These are phyloP conservation scores for Cordyceps militaris DNA, from an alignment of 2,329 filamentous ascomycete species.

Conservation along the genomic window DNA sequence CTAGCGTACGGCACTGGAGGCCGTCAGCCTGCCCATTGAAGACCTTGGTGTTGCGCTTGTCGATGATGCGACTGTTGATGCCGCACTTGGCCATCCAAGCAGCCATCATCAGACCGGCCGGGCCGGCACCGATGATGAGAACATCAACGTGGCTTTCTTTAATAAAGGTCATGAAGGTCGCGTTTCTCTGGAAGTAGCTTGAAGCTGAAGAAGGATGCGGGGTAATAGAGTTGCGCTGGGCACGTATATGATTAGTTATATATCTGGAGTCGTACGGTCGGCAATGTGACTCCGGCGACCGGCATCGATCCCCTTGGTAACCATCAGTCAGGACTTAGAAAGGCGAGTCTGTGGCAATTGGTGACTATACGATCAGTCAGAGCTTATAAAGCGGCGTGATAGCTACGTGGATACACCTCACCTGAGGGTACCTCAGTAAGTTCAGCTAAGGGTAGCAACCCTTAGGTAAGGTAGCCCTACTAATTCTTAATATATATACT, in stretches of 20 bases:
- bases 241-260: neutral
- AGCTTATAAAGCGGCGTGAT: neutral
- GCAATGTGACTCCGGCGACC: neutral
- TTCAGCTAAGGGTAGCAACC: no score
- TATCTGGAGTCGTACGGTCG: neutral
- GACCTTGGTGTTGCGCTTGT: constrained; percentile 16
- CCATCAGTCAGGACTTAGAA: neutral
- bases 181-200: neutral
- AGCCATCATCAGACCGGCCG: constrained; percentile 36
- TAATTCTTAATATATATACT: no score
- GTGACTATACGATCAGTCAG: neutral
- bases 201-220: neutral
- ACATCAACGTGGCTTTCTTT: constrained; percentile 26
- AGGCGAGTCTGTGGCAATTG: neutral
- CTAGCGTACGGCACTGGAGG: constrained; percentile 56
- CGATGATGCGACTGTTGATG: constrained; percentile 15
- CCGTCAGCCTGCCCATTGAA: constrained; percentile 38
- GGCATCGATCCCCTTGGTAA: neutral
- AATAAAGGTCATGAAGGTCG: neutral
- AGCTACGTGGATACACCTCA: neutral
- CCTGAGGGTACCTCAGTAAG: no score
- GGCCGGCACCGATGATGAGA: constrained; percentile 40
- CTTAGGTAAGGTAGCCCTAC: no score
- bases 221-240: neutral
- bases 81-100: constrained; percentile 31